Conservation (phyloP, 1,139 yeast genomes). For the Wickerhamomyces sp. region DNA sequence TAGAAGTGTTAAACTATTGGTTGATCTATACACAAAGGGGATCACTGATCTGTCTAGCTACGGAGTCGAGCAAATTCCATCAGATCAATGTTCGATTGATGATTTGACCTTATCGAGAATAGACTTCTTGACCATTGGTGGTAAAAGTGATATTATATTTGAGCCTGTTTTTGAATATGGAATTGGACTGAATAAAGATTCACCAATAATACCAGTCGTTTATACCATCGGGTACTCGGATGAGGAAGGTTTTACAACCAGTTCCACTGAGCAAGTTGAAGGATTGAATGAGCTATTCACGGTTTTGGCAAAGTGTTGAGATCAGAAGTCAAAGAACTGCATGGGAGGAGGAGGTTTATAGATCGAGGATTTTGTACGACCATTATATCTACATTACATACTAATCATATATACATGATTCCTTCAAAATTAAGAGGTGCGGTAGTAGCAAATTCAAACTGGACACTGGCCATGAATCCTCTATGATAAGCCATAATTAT, state of each 20-base stretch:
- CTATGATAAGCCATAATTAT: too few relatives aligned
- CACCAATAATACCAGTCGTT: constrained; percentile 31
- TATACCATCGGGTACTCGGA: constrained; percentile 65
- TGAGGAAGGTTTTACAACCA: constrained; percentile 26
- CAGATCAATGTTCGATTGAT: constrained; percentile 10
- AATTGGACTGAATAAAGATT: constrained; percentile 34
- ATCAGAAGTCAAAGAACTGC: too few relatives aligned
- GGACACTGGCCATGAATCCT: too few relatives aligned
- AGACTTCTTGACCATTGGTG: constrained; percentile 45
- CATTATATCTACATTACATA: too few relatives aligned
- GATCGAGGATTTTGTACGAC: too few relatives aligned
- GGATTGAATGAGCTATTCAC: constrained; percentile 76
- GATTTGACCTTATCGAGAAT: constrained; percentile 16
- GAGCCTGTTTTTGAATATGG: constrained; percentile 67
- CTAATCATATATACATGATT: too few relatives aligned
- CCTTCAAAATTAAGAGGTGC: too few relatives aligned
- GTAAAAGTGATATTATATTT: constrained; percentile 65
- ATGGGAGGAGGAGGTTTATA: too few relatives aligned
- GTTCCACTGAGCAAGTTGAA: constrained; percentile 64
- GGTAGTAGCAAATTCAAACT: too few relatives aligned
- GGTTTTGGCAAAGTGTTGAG: constrained; percentile 29
- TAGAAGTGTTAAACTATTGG: constrained; percentile 45
- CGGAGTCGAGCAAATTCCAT: constrained; percentile 15
- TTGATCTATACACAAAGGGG: constrained; percentile 27
- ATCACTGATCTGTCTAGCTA: constrained; percentile 17